Evolutionary conservation across 1,284 basidiomycete species (phyloP).

Genomic region (Malassezia caprae): DNA sequence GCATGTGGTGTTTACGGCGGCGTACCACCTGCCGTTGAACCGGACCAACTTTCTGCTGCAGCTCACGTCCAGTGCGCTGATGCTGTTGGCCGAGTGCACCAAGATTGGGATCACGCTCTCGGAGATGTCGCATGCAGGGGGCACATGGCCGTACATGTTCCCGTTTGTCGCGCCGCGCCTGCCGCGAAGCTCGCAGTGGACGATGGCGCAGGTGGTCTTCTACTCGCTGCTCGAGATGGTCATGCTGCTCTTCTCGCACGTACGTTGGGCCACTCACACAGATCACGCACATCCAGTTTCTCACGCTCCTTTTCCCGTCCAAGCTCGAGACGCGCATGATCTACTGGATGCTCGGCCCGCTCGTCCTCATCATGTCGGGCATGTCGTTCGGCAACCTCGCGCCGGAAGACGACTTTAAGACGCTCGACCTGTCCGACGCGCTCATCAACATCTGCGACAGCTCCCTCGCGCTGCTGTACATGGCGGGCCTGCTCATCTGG

Average conservation of each 20-base stretch:
- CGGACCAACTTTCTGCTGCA: constrained; percentile 84
- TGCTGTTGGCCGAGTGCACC: constrained; percentile 53
- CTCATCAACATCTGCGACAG: constrained; percentile 91
- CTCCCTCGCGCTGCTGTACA: constrained; percentile 85
- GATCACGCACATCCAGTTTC: constrained; percentile 95
- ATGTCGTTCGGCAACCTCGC: constrained; percentile 74
- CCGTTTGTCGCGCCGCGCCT: constrained; percentile 67
- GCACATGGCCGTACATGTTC: constrained; percentile 85
- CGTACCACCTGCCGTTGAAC: constrained; percentile 90
- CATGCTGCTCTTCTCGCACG: constrained; percentile 48
- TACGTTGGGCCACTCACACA: constrained; percentile 45
- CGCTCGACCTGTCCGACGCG: constrained; percentile 61
- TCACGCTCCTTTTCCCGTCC: constrained; percentile 90
- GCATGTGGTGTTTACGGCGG: constrained; percentile 85
- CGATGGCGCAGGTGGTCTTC: constrained; percentile 59
- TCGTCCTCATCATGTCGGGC: constrained; percentile 71
- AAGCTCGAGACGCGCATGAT: constrained; percentile 80
- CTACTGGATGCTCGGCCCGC: constrained; percentile 71
- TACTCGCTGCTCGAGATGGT: constrained; percentile 82
- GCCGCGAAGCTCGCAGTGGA: constrained; percentile 69
- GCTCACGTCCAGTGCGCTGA: constrained; percentile 65
- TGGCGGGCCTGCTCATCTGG: constrained; percentile 79
- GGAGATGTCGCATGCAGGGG: constrained; percentile 57
- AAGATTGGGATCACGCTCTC: constrained; percentile 57
- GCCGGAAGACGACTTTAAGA: constrained; percentile 45